Conservation (phyloP, 768 basidiomycete species). For the Amylocystis lapponica region DNA sequence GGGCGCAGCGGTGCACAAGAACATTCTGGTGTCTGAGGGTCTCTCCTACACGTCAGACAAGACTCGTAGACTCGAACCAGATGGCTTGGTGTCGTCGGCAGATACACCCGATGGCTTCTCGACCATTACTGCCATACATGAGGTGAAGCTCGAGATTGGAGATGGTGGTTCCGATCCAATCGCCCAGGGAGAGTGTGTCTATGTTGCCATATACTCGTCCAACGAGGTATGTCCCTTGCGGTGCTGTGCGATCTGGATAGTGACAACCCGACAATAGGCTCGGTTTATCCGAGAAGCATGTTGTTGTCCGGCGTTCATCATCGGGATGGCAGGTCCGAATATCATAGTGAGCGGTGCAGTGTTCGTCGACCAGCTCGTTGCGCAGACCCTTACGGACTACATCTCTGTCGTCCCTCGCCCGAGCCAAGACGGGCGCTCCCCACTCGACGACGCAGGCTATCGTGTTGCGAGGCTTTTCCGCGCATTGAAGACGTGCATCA, state of each 20-base stretch:
- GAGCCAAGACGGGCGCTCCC: neutral
- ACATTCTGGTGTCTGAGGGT: neutral
- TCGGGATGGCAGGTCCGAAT: conserved; percentile 15
- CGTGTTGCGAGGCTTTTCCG: conserved; percentile 6
- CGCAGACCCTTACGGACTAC: conserved; percentile 14
- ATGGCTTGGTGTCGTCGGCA: neutral
- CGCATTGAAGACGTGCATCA: neutral
- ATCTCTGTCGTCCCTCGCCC: conserved; percentile 2
- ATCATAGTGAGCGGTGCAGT: conserved; percentile 16
- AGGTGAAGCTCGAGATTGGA: conserved; percentile 8
- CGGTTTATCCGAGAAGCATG: conserved; percentile 3
- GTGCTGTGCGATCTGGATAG: neutral
- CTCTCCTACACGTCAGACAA: neutral
- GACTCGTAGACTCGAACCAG: neutral
- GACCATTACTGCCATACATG: neutral
- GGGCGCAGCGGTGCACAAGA: neutral
- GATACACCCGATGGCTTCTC: neutral
- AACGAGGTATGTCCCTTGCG: conserved; percentile 1
- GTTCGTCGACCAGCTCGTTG: conserved; percentile 12
- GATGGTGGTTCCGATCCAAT: conserved; percentile 7
- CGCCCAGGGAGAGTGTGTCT: conserved; percentile 8
- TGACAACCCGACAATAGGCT: neutral
- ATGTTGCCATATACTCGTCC: conserved; percentile 6
- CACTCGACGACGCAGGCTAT: neutral
- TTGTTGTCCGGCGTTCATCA: conserved; percentile 18